These are phyloP conservation scores for Podochytrium sp. DNA, from an alignment of 192 early-diverging fungal genomes.

Conservation along the genomic window DNA sequence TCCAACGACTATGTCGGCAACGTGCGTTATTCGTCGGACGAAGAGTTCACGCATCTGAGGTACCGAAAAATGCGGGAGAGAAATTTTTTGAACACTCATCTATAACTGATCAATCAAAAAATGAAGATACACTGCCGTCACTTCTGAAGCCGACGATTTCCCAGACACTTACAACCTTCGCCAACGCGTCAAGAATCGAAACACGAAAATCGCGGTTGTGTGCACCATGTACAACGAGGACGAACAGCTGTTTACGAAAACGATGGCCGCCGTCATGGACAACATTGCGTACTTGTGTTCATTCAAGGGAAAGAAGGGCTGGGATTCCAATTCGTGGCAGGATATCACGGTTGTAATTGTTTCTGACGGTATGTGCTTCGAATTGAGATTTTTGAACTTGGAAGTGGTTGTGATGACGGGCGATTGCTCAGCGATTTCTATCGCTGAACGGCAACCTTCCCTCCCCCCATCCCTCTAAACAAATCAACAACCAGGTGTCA, in stretches of 20 bases:
- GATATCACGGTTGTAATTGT: constrained; percentile 75
- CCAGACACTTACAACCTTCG: constrained; percentile 62
- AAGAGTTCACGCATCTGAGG: constrained; percentile 72
- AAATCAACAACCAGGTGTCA: constrained; percentile 49
- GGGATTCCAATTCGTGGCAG: constrained; percentile 69
- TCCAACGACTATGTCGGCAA: constrained; percentile 41
- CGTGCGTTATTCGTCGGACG: constrained; percentile 48
- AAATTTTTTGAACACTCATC: neutral
- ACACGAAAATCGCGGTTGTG: constrained; percentile 74
- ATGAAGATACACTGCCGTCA: constrained; percentile 70
- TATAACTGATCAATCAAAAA: neutral
- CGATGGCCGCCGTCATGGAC: constrained; percentile 65
- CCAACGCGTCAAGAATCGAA: constrained; percentile 46
- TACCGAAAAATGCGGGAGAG: constrained; percentile 73
- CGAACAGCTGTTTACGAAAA: constrained; percentile 64
- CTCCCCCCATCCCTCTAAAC: neutral
- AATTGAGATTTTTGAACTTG: neutral
- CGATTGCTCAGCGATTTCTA: neutral
- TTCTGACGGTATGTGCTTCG: constrained; percentile 62
- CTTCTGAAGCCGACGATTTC: constrained; percentile 71
- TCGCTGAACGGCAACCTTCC: neutral
- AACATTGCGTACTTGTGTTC: constrained; percentile 73
- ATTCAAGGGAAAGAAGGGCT: constrained; percentile 50
- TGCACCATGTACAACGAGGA: constrained; percentile 77
- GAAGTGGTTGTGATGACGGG: neutral